These are phyloP conservation scores for Epicoccum sorghinum DNA, from an alignment of 2,329 filamentous ascomycete species.

Conservation along the genomic window DNA sequence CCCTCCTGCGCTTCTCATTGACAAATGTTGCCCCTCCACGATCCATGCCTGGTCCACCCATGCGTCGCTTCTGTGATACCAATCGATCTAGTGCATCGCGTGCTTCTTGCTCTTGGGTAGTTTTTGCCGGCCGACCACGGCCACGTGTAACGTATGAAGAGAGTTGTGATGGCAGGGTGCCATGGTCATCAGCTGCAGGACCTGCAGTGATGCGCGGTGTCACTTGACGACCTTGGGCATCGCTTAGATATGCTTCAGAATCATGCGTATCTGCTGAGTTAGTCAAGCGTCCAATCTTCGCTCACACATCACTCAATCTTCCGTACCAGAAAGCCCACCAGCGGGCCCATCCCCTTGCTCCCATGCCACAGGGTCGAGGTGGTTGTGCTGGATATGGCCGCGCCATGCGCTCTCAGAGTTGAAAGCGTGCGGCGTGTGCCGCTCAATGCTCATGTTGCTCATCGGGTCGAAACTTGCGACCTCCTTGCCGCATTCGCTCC, in stretches of 20 bases:
- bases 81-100: constrained; percentile 53
- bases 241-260: constrained; percentile 56
- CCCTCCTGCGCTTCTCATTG: constrained; percentile 57
- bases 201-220: constrained; percentile 52
- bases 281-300: constrained; percentile 26
- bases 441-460: constrained; percentile 31
- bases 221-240: constrained; percentile 53
- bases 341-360: constrained; percentile 65
- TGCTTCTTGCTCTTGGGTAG: constrained; percentile 52
- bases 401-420: constrained; percentile 52
- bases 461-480: constrained; percentile 27
- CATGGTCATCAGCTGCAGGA: constrained; percentile 18
- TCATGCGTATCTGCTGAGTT: constrained; percentile 44
- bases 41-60: constrained; percentile 60
- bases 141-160: constrained; percentile 35
- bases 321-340: constrained; percentile 62
- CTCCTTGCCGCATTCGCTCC: constrained; percentile 51
- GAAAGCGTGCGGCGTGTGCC: constrained; percentile 42
- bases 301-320: constrained; percentile 20
- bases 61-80: constrained; percentile 55
- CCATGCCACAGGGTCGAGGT: constrained; percentile 63
- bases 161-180: constrained; percentile 1
- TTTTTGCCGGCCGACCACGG: constrained; percentile 41
- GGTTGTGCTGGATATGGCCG: constrained; percentile 58
- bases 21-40: constrained; percentile 59